Evolutionary conservation across 2,329 filamentous ascomycete genomes (phyloP), one percentile per base, ranked within the genome.

Genomic region (Raffaelea albimanens): DNA sequence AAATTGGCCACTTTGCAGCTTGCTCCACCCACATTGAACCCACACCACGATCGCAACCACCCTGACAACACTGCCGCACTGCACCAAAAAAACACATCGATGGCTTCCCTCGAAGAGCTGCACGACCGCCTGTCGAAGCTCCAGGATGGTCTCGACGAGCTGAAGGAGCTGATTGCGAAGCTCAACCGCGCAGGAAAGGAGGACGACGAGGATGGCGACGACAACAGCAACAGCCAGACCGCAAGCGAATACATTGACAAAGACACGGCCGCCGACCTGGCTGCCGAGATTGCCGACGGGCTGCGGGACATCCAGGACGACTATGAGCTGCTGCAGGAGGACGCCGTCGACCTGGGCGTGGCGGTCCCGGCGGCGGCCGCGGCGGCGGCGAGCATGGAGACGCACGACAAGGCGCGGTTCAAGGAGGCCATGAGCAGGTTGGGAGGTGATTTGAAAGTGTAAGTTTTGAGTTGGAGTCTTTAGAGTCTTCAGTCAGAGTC

Each of bases 301-400:
- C 66, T 96, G 51, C 83, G 87, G 56, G 82, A 86, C 49, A 78
- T 85, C 44, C 83, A 94, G 57, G 87, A 94, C 53, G 87, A 95
- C 50, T 76, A 93, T 54, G 90, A 95, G 63, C 65, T 93, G 18
- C 61, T 96, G 31, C 72, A 72, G 43, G 87, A 93, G 60, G 89
- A 95, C 58, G 74, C 87, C 23, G 77, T 85, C 52, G 87, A 87
- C 57, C 66, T 89, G 22, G 76, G 29, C 34, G n/a, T 41, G n/a
- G 22, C 39, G 3, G 19, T 45, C 13, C 20, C 33, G 18, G 20
- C 39, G 20, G 25, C 41, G 34, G 36, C 40, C n/a, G 13, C 23
- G 13, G 22, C 34, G 39, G 34, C n/a, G 16, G n/a, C 44, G 8
- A 16, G 40, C 5, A 18, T 23, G 21, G 43, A 16, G 3, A 38